Evolutionary conservation across 106 monocot genomes (phyloP), one percentile per base, ranked within the genome.

Genomic region (Cymbidium sinense): DNA sequence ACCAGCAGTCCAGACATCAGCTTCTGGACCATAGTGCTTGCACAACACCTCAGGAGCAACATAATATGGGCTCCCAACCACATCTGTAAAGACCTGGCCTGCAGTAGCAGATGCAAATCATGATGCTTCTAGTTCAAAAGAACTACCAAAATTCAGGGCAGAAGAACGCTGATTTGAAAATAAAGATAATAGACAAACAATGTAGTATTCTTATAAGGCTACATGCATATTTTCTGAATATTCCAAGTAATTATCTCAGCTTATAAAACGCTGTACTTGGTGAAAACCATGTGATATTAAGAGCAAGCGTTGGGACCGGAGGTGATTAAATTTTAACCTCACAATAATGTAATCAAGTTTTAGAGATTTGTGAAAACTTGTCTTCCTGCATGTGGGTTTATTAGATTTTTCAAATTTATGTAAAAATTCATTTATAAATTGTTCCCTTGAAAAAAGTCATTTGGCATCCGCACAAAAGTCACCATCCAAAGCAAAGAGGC

Each of bases 1-100:
- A 67, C 89, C 89, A 43, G 89, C 89, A 15, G 86, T 89, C 89
- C 89, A 89, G n/a, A 89, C 89, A 89, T 89, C 89, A 27, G 89
- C 89, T 80, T 79, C 84, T 47, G 81, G 88, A 71, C 88, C 88
- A 79, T 89, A 89, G 36, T 81, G 61, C 34, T 89, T 89, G 79
- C 78, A 64, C 27, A 89, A 11, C 58, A 89, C 89, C 76, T 89
- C 89, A 64, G 89, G 89, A 65, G 89, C 89, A 15, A 89, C 89
- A 50, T 89, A 89, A 51, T 89, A 89, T 70, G 89, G 86, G 75
- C 89, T 89, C 30, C 89, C 89, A 28, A 89, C 89, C 28, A 89
- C 89, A 77, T 89, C 89, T 21, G 81, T 79, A 62, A 89, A 90
- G 65, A 87, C 36, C 81, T 90, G 87, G 51, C 83, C 90, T 90